Percentiles rank a stretch among this genome's conserved stretches.
Conservation (phyloP, 176 grass and related monocot species). For the Hordeum vulgare region DNA sequence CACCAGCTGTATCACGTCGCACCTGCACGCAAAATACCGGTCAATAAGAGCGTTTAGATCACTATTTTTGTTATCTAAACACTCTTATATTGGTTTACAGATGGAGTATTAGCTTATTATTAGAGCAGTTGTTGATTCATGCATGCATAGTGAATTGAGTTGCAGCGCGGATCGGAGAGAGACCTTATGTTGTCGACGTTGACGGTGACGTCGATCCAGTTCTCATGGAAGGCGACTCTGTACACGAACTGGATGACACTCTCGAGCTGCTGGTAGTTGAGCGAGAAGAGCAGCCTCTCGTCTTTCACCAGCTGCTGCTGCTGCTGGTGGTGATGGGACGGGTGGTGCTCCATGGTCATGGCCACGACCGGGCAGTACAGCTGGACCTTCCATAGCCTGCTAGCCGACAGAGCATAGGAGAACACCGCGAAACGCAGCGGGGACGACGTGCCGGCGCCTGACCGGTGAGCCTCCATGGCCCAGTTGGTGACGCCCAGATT, state of each 20-base stretch:
- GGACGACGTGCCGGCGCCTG: not conserved
- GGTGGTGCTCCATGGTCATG: constrained; percentile 46
- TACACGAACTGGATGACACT: constrained; percentile 52
- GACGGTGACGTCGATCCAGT: constrained; percentile 62
- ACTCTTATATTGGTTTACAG: too few species aligned
- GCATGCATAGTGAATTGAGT: not conserved
- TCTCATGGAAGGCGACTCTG: constrained; percentile 42
- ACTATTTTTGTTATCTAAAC: too few species aligned
- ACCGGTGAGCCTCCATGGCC: constrained; percentile 34
- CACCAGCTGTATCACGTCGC: constrained; percentile 55
- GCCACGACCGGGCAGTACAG: constrained; percentile 60
- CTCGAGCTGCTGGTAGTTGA: constrained; percentile 77
- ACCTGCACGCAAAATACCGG: constrained; percentile 27
- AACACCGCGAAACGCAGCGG: constrained; percentile 23
- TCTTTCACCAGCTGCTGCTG: constrained; percentile 27
- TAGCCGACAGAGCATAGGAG: constrained; percentile 47
- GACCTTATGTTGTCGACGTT: constrained; percentile 82
- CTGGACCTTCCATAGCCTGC: constrained; percentile 69
- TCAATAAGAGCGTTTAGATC: too few species aligned
- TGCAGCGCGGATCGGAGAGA: not conserved
- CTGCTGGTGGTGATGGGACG: not conserved
- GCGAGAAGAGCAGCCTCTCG: constrained; percentile 61
- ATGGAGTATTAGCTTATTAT: not conserved
- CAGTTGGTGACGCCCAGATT: constrained; percentile 73
- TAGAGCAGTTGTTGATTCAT: not conserved